Evolutionary conservation across 2,329 filamentous ascomycete species (phyloP), one percentile per base, ranked within the genome.

Genomic region (Penicillium sp.): DNA sequence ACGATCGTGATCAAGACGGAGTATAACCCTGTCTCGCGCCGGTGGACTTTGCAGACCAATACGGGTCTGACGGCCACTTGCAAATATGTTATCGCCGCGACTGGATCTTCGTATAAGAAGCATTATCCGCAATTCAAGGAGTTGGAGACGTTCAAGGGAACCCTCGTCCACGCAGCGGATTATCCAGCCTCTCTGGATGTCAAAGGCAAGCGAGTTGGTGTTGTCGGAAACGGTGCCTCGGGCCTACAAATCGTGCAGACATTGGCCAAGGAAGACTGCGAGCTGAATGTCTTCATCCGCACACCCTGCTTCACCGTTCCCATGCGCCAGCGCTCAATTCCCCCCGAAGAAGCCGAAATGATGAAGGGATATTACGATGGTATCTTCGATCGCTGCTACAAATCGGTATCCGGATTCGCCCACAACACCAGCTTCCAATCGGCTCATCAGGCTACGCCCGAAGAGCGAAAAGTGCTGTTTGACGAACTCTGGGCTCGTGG

Each of bases 241-340:
- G 66, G 66, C 12, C 61, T 68, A 3, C 66, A 68, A 19, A 64
- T 68, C 24, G 64, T 67, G 13, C 62, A 69, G 26, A 47, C 42
- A 8, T 53, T 66, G 17, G 64, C 64, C n/a, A 65, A 69, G 24
- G 47, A 66, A 45, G 63, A 67, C 26, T 65, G 63, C 22, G 53
- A 63, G 12, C 53, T 68, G 2, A 80, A 78, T 3, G 84, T 89
- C 45, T 89, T 89, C 71, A 86, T 89, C 66, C 83, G 88, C 12
- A 89, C 86, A 1, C 87, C 88, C 0, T 90, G 89, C 61, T 77
- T 88, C 13, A 85, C 85, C 0, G 71, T 90, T 1, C 86, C 87
- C 0, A 89, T 90, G 86, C 79, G 81, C 2, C 82, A 84, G 62
- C 76, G 78, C 1, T 45, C 17, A 47, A 76, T 9, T 74, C 86